phyloP scores from a whole-genome alignment of 139 green algal species.

The Edaphochlamys debaryana region DNA sequence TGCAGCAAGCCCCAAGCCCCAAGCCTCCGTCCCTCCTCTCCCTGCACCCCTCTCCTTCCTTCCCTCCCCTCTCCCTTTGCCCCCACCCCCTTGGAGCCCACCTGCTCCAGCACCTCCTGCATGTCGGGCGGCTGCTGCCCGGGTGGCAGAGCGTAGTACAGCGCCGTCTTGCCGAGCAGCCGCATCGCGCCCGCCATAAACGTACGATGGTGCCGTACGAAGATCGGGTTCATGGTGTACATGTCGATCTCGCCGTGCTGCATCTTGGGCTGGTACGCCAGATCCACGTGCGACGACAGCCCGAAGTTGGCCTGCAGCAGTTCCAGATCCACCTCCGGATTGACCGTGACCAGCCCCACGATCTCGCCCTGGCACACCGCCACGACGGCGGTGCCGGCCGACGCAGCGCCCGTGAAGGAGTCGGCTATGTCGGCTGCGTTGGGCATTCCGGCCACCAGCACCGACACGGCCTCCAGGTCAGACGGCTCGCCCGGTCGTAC shows the following conservation, averaged over 20 bases:
- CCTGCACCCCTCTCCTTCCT: too few relatives aligned
- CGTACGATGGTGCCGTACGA: conserved; percentile 44
- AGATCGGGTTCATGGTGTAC: conserved; percentile 76
- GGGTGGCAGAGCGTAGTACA: conserved; percentile 69
- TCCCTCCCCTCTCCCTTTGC: too few relatives aligned
- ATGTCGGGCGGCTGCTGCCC: conserved; percentile 63
- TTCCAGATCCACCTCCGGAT: conserved; percentile 51
- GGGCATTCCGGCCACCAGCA: conserved; percentile 55
- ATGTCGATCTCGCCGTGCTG: conserved; percentile 65
- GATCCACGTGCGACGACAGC: conserved; percentile 44
- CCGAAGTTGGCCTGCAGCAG: conserved; percentile 64
- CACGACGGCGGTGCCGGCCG: conserved; percentile 45
- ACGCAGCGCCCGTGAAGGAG: conserved; percentile 44
- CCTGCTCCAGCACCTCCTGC: conserved; percentile 60
- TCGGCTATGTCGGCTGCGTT: conserved; percentile 51
- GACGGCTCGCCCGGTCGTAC: conserved; percentile 40
- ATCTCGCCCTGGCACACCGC: conserved; percentile 56
- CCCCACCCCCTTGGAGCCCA: too few relatives aligned
- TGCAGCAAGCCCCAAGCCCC: too few relatives aligned
- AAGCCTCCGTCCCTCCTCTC: too few relatives aligned
- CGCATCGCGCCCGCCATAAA: conserved; percentile 50
- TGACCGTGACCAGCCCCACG: conserved; percentile 62
- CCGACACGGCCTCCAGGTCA: conserved; percentile 44
- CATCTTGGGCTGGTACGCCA: conserved; percentile 29
- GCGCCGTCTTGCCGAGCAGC: conserved; percentile 43